Evolutionary conservation across 768 basidiomycete species (phyloP).

Genomic region (Myochromella boudieri): DNA sequence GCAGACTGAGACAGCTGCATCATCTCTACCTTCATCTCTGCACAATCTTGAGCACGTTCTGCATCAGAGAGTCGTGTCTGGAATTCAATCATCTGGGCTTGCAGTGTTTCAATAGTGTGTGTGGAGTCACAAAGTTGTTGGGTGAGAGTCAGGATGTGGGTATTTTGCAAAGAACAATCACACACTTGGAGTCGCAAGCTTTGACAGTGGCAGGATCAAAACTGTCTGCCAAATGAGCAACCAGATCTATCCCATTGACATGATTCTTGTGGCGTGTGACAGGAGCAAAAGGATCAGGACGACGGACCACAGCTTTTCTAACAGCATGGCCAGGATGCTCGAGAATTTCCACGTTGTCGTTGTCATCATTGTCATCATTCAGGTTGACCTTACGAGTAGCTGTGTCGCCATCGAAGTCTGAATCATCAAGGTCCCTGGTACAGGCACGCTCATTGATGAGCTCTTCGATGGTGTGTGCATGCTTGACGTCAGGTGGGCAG

Average conservation of each 20-base stretch:
- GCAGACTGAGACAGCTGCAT: background rate
- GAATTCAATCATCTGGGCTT: constrained; percentile 10
- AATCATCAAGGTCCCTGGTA: too few relatives aligned
- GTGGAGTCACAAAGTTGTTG: too few relatives aligned
- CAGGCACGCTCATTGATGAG: too few relatives aligned
- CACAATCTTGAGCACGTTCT: constrained; percentile 12
- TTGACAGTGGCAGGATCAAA: constrained; percentile 22
- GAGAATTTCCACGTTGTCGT: background rate
- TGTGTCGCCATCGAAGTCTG: too few relatives aligned
- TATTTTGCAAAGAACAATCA: too few relatives aligned
- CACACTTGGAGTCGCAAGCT: constrained; percentile 6
- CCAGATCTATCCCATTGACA: constrained; percentile 10
- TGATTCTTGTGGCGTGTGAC: constrained; percentile 2
- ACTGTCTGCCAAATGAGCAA: too few relatives aligned
- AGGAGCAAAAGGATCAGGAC: too few relatives aligned
- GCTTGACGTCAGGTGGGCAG: constrained; percentile 6
- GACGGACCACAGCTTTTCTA: constrained; percentile 1
- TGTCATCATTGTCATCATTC: too few relatives aligned
- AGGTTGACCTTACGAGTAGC: background rate
- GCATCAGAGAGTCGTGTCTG: constrained; percentile 7
- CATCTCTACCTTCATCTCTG: constrained; percentile 13
- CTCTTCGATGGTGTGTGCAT: constrained; percentile 1
- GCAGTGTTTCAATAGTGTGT: constrained; percentile 13
- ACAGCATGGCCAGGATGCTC: too few relatives aligned
- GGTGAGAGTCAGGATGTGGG: constrained; percentile 7